phyloP scores from a whole-genome alignment of 169 alveolate species.

The Plasmodium fragile region DNA sequence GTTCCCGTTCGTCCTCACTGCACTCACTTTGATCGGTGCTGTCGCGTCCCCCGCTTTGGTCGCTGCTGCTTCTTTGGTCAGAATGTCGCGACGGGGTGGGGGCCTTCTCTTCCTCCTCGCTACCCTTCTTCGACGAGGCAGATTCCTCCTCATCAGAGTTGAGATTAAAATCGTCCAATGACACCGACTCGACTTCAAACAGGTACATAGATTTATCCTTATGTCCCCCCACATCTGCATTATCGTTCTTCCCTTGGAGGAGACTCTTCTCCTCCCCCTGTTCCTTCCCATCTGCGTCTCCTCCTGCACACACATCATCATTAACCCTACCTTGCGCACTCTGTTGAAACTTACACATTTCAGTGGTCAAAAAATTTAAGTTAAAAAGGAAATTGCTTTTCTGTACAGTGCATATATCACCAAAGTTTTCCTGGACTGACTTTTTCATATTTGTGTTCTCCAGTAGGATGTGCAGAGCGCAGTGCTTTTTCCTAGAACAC shows the following conservation, averaged over 20 bases:
- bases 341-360: background rate
- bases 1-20: constrained; percentile 2
- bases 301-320: background rate
- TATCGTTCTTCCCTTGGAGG: background rate
- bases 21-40: background rate
- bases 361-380: constrained; percentile 43
- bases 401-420: constrained; percentile 25
- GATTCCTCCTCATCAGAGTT: constrained; percentile 35
- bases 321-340: background rate
- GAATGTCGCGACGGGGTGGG: background rate
- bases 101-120: background rate
- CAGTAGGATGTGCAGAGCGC: constrained; percentile 38
- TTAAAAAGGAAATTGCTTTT: constrained; percentile 48
- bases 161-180: constrained; percentile 69
- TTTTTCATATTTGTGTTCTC: constrained; percentile 10
- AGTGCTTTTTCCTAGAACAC: constrained; percentile 16
- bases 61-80: background rate
- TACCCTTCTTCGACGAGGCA: background rate
- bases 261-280: background rate
- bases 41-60: background rate
- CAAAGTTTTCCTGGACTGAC: background rate
- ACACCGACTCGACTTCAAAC: constrained; percentile 32
- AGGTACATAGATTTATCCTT: constrained; percentile 52
- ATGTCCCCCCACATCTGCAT: background rate
- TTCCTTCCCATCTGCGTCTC: background rate